Base-by-base conservation (phyloP, 257 asterid genomes). In the Nicotiana undulata region DNA sequence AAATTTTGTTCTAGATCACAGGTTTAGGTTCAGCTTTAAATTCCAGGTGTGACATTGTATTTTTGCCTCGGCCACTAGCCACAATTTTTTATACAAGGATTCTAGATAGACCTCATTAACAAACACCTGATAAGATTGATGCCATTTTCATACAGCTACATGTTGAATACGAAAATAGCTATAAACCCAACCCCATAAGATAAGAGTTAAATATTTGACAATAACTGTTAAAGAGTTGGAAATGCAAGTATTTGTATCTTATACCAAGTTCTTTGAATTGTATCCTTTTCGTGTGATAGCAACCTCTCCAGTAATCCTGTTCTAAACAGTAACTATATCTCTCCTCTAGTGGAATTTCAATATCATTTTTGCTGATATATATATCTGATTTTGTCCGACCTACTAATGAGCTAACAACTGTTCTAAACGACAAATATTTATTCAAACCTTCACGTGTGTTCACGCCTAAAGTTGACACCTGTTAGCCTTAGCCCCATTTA, bases 261-360 rank as follows among this genome's bases (percentile, higher is more conserved):
- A 59, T 79, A 77, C 88, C 83, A 86, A 56, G 79, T 88, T 83
- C 90, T 83, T 81, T 89, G 97, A 90, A 88, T 87, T 37, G 78
- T 90, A 77, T 83, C 86, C 80, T 86, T 68, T 85, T 85, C 15
- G 4, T 6, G 20, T 77, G 97, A 92, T 51, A 59, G 79, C 86
- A 83, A 89, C 88, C 44, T 82, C 81, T 70, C 51, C 37, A 77
- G 82, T 81, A 86, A 81, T 84, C 88, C 15, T 74, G 40, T 49
- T 77, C 75, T 20, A 55, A 84, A 83, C 77, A 67, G 77, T 81
- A 83, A 58, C 85, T 28, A 82, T 31, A 29, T 18, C 13, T 1
- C 17, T 12, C 29, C 32, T 13, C 31, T 60, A 77, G 55, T 77
- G 29, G 34, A 77, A 56, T 58, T 56, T 58, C 8, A 46, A 77